Conservation (phyloP, 768 basidiomycete species). For the Serpula lacrymans region DNA sequence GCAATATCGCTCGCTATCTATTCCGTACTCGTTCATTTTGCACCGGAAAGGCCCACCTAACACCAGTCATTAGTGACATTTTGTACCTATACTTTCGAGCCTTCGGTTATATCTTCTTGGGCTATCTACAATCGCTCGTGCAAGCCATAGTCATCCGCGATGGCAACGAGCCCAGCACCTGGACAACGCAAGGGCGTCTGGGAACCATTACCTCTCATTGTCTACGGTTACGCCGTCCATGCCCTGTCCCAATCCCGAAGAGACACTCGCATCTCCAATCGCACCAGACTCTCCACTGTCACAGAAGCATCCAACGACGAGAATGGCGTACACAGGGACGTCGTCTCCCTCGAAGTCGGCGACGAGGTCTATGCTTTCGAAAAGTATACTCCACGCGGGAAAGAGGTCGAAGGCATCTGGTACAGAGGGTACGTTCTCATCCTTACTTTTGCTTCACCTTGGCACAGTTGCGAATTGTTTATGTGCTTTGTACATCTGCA, state of each 20-base stretch:
- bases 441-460: conserved; percentile 3
- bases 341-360: conserved; percentile 87
- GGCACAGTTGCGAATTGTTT: background rate
- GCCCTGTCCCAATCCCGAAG: conserved; percentile 75
- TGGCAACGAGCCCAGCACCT: conserved; percentile 17
- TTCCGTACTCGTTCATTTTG: too few relatives aligned
- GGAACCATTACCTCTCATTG: conserved; percentile 67
- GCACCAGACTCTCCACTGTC: conserved; percentile 37
- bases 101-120: too few relatives aligned
- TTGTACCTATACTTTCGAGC: too few relatives aligned
- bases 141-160: conserved; percentile 1
- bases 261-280: conserved; percentile 58
- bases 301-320: conserved; percentile 56
- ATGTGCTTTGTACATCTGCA: conserved; percentile 23
- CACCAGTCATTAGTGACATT: too few relatives aligned
- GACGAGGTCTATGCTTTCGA: conserved; percentile 98
- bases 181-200: conserved; percentile 44
- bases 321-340: conserved; percentile 62
- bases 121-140: too few relatives aligned
- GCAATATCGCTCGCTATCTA: too few relatives aligned
- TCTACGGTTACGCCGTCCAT: conserved; percentile 91
- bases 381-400: conserved; percentile 70
- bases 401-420: conserved; percentile 81
- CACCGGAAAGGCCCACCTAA: too few relatives aligned
- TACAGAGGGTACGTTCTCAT: conserved; percentile 79